These are phyloP conservation scores for Hyaloscypha variabilis DNA, from an alignment of 495 filamentous ascomycete species.

Conservation along the genomic window DNA sequence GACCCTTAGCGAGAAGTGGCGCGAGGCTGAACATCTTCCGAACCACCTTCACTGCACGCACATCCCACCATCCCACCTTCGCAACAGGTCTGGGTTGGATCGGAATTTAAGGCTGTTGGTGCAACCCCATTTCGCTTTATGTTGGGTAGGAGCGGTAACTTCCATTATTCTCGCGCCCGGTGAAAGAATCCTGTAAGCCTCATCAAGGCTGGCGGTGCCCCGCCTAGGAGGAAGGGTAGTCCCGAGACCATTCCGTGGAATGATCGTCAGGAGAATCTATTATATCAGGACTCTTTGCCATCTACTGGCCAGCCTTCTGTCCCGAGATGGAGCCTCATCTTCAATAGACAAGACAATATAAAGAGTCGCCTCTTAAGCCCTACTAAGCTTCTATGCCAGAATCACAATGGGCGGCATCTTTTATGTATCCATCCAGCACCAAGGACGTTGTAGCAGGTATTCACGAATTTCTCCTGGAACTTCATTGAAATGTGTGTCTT, in stretches of 20 bases:
- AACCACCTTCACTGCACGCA: no score
- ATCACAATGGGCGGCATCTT: conserved; percentile 4
- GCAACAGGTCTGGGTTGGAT: neutral
- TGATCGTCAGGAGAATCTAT: neutral
- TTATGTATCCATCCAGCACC: conserved; percentile 2
- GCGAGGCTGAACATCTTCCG: conserved; percentile 17
- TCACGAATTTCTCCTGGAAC: neutral
- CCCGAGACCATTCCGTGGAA: neutral
- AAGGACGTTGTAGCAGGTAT: conserved; percentile 11
- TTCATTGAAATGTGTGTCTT: conserved; percentile 4
- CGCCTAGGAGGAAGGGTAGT: neutral
- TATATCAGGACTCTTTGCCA: neutral
- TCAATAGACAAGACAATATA: neutral
- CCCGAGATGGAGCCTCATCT: neutral
- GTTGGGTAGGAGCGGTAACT: neutral
- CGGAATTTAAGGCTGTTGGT: neutral
- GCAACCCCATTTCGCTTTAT: neutral
- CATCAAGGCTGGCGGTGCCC: neutral
- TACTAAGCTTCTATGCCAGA: neutral
- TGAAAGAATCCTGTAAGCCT: neutral
- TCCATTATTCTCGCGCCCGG: neutral
- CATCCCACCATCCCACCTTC: no score
- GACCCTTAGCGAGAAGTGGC: conserved; percentile 1
- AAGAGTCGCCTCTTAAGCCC: neutral
- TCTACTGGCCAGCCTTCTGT: neutral